Conservation (phyloP, 2,329 filamentous ascomycete genomes). For the Colletotrichum godetiae region DNA sequence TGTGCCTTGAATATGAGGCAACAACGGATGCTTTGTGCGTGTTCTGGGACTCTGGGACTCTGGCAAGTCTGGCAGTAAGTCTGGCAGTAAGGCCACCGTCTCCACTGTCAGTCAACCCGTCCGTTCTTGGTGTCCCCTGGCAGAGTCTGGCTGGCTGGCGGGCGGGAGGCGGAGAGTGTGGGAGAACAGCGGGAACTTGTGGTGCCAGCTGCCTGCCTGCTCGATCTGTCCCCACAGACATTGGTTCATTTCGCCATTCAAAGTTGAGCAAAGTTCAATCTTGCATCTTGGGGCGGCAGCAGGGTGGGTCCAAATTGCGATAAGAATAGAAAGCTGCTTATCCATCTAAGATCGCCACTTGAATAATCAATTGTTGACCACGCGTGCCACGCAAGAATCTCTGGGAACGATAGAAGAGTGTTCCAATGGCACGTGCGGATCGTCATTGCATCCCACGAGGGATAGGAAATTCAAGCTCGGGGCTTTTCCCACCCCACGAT, state of each 20-base stretch:
- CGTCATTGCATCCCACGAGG: background rate
- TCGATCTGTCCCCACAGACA: background rate
- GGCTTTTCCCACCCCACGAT: background rate
- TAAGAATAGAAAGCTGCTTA: conserved; percentile 21
- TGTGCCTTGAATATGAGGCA: conserved; percentile 28
- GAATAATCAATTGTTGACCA: background rate
- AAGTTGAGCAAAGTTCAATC: conserved; percentile 9
- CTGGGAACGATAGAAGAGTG: background rate
- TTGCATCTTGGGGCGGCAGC: conserved; percentile 1
- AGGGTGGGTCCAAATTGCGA: conserved; percentile 7
- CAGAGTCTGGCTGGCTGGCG: background rate
- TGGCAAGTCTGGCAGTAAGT: no score
- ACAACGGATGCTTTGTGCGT: background rate
- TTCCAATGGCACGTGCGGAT: conserved; percentile 1
- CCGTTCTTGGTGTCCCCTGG: background rate
- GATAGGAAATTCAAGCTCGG: background rate
- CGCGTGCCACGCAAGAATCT: background rate
- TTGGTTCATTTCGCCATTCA: conserved; percentile 5
- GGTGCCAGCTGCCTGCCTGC: conserved; percentile 21
- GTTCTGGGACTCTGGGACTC: no score
- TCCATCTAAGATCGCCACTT: conserved; percentile 18
- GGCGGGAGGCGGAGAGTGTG: background rate
- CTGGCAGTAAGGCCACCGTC: background rate
- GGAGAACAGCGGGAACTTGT: background rate
- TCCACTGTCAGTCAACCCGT: background rate